Evolutionary conservation across 805 yeast genomes (phyloP).

Genomic region (Candida vartiovaarae): DNA sequence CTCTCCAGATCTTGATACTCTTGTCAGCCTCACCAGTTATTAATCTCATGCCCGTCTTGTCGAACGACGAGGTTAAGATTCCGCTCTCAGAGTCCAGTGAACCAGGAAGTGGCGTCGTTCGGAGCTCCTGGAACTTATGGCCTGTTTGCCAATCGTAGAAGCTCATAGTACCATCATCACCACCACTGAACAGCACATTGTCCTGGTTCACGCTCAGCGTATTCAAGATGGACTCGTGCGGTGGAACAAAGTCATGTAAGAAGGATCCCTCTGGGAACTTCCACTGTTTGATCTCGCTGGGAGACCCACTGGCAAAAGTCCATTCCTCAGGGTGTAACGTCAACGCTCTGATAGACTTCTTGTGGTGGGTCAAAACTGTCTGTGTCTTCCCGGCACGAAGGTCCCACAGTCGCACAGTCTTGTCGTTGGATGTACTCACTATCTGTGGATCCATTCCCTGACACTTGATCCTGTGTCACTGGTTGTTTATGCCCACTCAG

Average conservation of each 20-base stretch:
- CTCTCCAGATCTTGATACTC: conserved; percentile 69
- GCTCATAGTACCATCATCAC: conserved; percentile 72
- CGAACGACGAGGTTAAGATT: conserved; percentile 66
- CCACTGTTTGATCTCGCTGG: conserved; percentile 83
- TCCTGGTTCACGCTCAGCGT: conserved; percentile 55
- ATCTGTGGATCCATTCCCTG: conserved; percentile 81
- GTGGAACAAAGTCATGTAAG: conserved; percentile 46
- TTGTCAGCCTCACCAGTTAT: conserved; percentile 91
- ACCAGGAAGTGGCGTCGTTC: conserved; percentile 60
- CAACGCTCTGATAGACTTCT: conserved; percentile 72
- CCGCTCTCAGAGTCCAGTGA: conserved; percentile 61
- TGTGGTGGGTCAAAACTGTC: conserved; percentile 76
- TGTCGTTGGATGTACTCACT: conserved; percentile 75
- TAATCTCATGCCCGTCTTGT: conserved; percentile 70
- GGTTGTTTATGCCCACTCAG: conserved; percentile 78
- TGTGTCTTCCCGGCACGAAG: conserved; percentile 67
- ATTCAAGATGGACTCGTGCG: conserved; percentile 51
- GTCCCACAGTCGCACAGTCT: conserved; percentile 88
- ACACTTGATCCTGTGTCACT: conserved; percentile 59
- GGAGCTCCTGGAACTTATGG: conserved; percentile 44
- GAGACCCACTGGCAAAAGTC: conserved; percentile 74
- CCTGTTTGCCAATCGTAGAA: conserved; percentile 79
- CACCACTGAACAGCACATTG: conserved; percentile 71
- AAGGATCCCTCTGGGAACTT: conserved; percentile 69
- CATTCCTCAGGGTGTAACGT: conserved; percentile 60